Evolutionary conservation across 2,329 filamentous ascomycete genomes (phyloP), one percentile per base, ranked within the genome.

Genomic region (Colletotrichum shisoi): DNA sequence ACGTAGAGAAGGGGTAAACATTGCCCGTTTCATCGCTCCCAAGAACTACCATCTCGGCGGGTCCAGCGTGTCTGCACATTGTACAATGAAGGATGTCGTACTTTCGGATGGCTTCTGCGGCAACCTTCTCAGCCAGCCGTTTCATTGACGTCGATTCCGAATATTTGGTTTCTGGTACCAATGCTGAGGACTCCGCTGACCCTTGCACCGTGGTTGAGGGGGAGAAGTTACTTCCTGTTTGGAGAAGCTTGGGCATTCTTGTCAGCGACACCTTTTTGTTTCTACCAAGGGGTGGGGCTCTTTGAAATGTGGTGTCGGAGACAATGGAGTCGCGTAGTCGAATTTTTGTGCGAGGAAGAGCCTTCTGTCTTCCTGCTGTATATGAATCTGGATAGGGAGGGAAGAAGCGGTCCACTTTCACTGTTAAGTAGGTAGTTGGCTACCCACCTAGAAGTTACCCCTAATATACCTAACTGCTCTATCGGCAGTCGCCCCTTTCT

Each of bases 261-360:
- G 9, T 63, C 81, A 81, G 3, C 81, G 81, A 0, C 74, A 80
- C 3, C 79, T 82, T 66, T 83, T 83, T 74, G 81, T 81, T 1
- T 78, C 75, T 8, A 77, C 74, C 19, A 80, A 82, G 70, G 80
- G 83, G 12, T 27, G 82, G 44, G 72, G 70, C 7, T 72, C 31
- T 68, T 68, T 3, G 71, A 34, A 24, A 31, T 31, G 27, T 21
- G 27, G 40, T 37, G 17, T 60, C 15, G 46, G 52, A 60, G 21
- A 27, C 13, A 12, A 56, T 17, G 37, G 37, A 42, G 37, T n/a
- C n/a, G 15, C 4, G 0, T 21, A 17, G 5, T 24, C n/a, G 6
- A 39, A 12, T 37, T 21, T 21, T 2, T 11, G 49, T 15, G 31
- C 4, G 15, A 5, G 12, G 44, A 45, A 19, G n/a, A 11, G 12